Conservation (phyloP, 345 rosid species). For the Syzygium aqueum region DNA sequence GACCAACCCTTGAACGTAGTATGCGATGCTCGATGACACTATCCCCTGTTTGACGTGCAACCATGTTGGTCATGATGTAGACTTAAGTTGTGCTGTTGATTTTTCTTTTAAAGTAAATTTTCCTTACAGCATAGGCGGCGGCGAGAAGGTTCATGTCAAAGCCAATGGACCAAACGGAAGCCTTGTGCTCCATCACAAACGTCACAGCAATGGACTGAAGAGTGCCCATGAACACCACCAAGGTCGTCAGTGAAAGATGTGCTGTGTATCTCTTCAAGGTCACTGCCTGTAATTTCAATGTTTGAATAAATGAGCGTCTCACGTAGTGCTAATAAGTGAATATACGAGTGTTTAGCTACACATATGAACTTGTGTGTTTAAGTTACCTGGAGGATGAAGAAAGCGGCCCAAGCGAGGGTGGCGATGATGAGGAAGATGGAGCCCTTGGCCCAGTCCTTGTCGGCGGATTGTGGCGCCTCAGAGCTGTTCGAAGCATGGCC, state of each 20-base stretch:
- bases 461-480: slow-evolving; percentile 5
- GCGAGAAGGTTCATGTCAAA: slow-evolving; percentile 94
- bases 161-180: slow-evolving; percentile 60
- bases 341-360: not conserved
- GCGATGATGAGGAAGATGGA: slow-evolving; percentile 70
- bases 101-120: not conserved
- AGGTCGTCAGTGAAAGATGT: slow-evolving; percentile 70
- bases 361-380: not conserved
- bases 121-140: slow-evolving; percentile 77
- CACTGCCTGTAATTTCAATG: slow-evolving; percentile 34
- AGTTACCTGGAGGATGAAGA: slow-evolving; percentile 69
- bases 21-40: slow-evolving; percentile 87
- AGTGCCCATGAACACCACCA: slow-evolving; percentile 75
- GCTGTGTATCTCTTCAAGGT: slow-evolving; percentile 67
- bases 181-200: slow-evolving; percentile 65
- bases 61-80: not conserved
- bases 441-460: slow-evolving; percentile 58
- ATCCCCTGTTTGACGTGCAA: slow-evolving; percentile 5
- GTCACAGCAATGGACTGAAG: slow-evolving; percentile 72
- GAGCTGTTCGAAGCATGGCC: slow-evolving; percentile 2
- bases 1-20: slow-evolving; percentile 93
- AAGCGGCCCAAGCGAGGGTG: slow-evolving; percentile 81
- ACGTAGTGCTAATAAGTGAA: not conserved
- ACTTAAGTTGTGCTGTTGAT: not conserved
- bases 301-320: not conserved